Base-by-base conservation (phyloP, 129 eudicot genomes). In the Helichrysum umbraculigerum region DNA sequence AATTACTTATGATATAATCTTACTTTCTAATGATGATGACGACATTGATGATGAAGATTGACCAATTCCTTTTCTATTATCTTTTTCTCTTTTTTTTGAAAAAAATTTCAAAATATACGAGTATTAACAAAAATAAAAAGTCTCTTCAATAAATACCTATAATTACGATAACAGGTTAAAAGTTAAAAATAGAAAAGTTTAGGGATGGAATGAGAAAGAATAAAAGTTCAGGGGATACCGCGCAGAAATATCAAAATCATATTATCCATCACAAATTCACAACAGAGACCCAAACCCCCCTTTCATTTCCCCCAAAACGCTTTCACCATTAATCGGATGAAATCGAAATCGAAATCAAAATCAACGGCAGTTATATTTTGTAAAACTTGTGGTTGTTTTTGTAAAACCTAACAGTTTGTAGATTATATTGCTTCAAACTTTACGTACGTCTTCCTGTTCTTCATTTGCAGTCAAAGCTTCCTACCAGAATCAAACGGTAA, bases 301-400 rank as follows among this genome's bases (percentile, higher is more conserved):
- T 22, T 59, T 76, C 51, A 58, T 58, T 66, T 41, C 20, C 57
- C 68, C 57, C 57, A 57, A 81, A 67, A 66, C 82, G 71, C 28
- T 35, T 3, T 7, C 0, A 14, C 19, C 5, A 66, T 41, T 22
- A 66, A 65, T 72, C 57, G 52, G 34, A n/a, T n/a, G n/a, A n/a
- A n/a, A n/a, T n/a, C n/a, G n/a, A n/a, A n/a, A n/a, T 15, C 14
- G 19, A 65, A 72, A 50, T 58, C 8, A 29, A 12, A 35, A 66
- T 68, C 52, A 34, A 80, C 74, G 84, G 84, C 84, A 12, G 42
- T 80, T 30, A 21, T 80, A 59, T 74, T 44, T 58, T n/a, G n/a
- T n/a, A n/a, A n/a, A n/a, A n/a, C n/a, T n/a, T n/a, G 68, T 56
- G 9, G 60, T 74, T 65, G 21, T 21, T 66, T 80, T 60, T 66